Conservation (phyloP, 1,139 yeast species). For the Oligophagozyma castellii region DNA sequence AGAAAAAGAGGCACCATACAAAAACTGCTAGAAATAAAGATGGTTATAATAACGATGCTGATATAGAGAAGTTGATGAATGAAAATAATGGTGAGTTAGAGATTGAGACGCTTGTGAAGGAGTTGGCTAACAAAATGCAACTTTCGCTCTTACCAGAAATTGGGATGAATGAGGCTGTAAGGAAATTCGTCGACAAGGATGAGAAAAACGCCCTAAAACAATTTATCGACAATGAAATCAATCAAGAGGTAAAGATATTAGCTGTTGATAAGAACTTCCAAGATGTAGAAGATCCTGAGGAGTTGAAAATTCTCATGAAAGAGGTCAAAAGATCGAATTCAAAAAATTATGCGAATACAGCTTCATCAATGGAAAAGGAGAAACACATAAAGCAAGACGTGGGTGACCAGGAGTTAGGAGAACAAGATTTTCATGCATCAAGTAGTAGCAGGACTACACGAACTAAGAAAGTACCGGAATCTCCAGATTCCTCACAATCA, state of each 20-base stretch:
- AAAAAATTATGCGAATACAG: too few species aligned
- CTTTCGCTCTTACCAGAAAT: constrained; percentile 61
- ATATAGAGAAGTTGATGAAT: constrained; percentile 11
- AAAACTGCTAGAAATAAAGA: constrained; percentile 17
- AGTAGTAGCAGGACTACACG: constrained; percentile 1
- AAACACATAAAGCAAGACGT: background rate
- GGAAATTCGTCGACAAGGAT: constrained; percentile 64
- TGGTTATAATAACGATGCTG: constrained; percentile 16
- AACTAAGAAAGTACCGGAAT: too few species aligned
- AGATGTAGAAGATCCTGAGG: constrained; percentile 24
- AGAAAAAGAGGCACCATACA: constrained; percentile 26
- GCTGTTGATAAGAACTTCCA: constrained; percentile 29
- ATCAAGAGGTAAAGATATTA: constrained; percentile 45
- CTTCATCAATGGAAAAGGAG: too few species aligned
- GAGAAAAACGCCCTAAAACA: constrained; percentile 59
- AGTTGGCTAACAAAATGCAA: constrained; percentile 46
- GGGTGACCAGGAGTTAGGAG: background rate
- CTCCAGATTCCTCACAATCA: constrained; percentile 4
- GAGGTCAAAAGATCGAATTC: constrained; percentile 17
- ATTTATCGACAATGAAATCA: constrained; percentile 56
- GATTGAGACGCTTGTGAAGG: constrained; percentile 48
- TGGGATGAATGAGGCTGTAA: constrained; percentile 64
- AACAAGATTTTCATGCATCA: constrained; percentile 2
- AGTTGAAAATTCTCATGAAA: constrained; percentile 20
- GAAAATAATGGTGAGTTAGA: constrained; percentile 28